These are phyloP conservation scores for Candida labiduridarum DNA, from an alignment of 1,139 yeast species.

Conservation along the genomic window DNA sequence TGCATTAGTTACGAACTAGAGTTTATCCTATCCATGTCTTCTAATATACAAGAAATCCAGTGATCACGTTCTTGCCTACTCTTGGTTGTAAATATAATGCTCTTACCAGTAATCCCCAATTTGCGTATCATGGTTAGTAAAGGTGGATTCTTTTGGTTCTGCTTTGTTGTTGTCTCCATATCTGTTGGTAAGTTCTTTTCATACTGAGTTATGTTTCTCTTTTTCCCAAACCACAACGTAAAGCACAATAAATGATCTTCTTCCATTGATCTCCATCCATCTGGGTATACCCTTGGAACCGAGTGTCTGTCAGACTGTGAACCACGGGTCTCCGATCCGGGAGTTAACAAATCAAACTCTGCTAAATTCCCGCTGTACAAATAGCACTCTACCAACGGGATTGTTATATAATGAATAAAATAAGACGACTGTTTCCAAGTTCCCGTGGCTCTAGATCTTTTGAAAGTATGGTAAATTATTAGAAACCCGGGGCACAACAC, in stretches of 20 bases:
- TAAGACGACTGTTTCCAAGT: constrained; percentile 45
- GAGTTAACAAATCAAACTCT: constrained; percentile 54
- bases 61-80: constrained; percentile 81
- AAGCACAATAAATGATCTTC: constrained; percentile 74
- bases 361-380: constrained; percentile 73
- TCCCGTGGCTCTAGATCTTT: constrained; percentile 50
- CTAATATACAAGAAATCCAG: constrained; percentile 71
- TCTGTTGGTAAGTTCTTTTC: constrained; percentile 6
- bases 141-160: constrained; percentile 40
- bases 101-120: constrained; percentile 68
- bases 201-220: constrained; percentile 40
- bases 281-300: constrained; percentile 71
- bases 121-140: constrained; percentile 46
- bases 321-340: constrained; percentile 47
- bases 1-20: constrained; percentile 9
- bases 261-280: constrained; percentile 85
- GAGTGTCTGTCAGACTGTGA: constrained; percentile 57
- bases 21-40: constrained; percentile 59
- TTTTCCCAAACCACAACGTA: constrained; percentile 80
- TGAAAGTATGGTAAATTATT: constrained; percentile 49
- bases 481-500: constrained; percentile 72
- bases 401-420: constrained; percentile 53
- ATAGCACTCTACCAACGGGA: constrained; percentile 70
- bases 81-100: constrained; percentile 76
- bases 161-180: background rate